Conservation (phyloP, 192 early-diverging fungal genomes). For the Gigaspora rosea region DNA sequence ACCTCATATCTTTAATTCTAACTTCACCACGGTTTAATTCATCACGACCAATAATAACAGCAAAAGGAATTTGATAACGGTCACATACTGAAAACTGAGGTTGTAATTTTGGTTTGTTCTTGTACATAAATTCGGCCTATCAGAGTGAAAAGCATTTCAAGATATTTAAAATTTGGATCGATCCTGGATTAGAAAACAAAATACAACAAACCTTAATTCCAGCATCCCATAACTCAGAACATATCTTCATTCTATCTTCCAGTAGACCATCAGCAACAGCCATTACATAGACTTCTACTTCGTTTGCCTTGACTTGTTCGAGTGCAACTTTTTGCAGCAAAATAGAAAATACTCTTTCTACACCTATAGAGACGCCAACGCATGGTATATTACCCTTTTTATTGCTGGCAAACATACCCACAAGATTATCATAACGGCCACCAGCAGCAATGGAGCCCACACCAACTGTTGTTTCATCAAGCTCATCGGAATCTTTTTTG, state of each 20-base stretch:
- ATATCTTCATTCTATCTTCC: conserved; percentile 86
- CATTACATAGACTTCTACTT: conserved; percentile 85
- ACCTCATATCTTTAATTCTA: conserved; percentile 83
- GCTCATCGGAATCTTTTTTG: conserved; percentile 56
- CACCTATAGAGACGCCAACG: conserved; percentile 93
- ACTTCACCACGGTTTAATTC: conserved; percentile 82
- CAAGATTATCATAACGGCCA: conserved; percentile 96
- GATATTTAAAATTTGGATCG: neutral
- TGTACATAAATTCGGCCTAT: conserved; percentile 86
- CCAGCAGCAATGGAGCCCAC: conserved; percentile 97
- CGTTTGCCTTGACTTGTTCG: conserved; percentile 71
- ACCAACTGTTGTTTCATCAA: conserved; percentile 78
- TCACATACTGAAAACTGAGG: conserved; percentile 81
- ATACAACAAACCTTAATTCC: conserved; percentile 61
- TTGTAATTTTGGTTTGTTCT: conserved; percentile 83
- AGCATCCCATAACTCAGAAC: conserved; percentile 88
- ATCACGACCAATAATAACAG: conserved; percentile 83
- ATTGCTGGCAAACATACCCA: conserved; percentile 89
- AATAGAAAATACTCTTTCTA: conserved; percentile 94
- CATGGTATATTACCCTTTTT: conserved; percentile 83
- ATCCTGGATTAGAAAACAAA: neutral
- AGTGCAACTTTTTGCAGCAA: conserved; percentile 63
- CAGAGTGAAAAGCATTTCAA: neutral
- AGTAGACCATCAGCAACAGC: conserved; percentile 78
- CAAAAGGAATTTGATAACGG: conserved; percentile 84